Evolutionary conservation across 2,329 filamentous ascomycete genomes (phyloP).

Genomic region (Pseudocercospora macadamiae): DNA sequence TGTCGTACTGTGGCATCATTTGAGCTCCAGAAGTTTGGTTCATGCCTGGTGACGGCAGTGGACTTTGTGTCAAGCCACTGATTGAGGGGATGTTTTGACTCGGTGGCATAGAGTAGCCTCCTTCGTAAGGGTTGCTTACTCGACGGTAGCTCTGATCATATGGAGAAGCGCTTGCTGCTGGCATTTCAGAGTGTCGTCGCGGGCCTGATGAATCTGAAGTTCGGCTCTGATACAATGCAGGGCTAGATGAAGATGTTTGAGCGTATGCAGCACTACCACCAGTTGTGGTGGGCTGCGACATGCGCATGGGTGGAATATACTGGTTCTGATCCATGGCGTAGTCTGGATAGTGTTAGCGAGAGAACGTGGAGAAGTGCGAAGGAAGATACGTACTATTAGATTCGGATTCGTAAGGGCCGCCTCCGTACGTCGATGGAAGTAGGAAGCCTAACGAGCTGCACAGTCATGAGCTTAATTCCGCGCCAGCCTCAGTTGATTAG

Average conservation of each 20-base stretch:
- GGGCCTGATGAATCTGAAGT: conserved; percentile 22
- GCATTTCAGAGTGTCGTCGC: conserved; percentile 34
- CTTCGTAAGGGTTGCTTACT: conserved; percentile 35
- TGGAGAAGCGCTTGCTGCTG: conserved; percentile 25
- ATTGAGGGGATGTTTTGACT: conserved; percentile 37
- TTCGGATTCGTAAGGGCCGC: conserved; percentile 34
- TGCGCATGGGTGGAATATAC: conserved; percentile 40
- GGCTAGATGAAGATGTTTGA: conserved; percentile 35
- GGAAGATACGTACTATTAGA: conserved; percentile 33
- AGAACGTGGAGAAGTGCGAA: conserved; percentile 2
- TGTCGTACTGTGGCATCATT: conserved; percentile 31
- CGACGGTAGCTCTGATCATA: conserved; percentile 34
- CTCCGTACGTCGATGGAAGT: conserved; percentile 41
- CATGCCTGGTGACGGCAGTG: conserved; percentile 36
- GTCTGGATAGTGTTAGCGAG: conserved; percentile 24
- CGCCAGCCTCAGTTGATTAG: not conserved
- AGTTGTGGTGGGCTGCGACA: conserved; percentile 34
- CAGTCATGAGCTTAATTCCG: conserved; percentile 22
- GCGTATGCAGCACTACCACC: conserved; percentile 31
- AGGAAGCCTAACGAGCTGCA: conserved; percentile 40
- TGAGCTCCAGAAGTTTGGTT: conserved; percentile 22
- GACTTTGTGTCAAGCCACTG: conserved; percentile 39
- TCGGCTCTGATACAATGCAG: conserved; percentile 35
- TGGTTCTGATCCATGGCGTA: conserved; percentile 36
- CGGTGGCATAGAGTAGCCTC: conserved; percentile 33